These are phyloP conservation scores for Salvia rosmarinus DNA, from an alignment of 257 asterid genomes.

Conservation along the genomic window DNA sequence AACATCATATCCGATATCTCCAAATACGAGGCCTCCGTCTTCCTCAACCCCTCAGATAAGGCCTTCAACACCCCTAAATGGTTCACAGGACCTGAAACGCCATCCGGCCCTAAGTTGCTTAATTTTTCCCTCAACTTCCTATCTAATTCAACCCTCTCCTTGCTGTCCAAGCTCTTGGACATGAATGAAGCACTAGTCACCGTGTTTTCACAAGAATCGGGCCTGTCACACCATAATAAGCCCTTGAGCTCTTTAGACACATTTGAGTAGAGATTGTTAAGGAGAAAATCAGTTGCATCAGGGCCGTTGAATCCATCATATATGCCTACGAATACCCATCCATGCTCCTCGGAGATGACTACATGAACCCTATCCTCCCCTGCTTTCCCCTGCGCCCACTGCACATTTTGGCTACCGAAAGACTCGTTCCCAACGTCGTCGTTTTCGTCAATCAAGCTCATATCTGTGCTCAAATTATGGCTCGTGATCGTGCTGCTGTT, in stretches of 20 bases:
- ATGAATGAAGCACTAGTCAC: slow-evolving; percentile 16
- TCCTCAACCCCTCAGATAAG: slow-evolving; percentile 75
- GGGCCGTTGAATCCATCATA: slow-evolving; percentile 95
- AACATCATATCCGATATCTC: slow-evolving; percentile 84
- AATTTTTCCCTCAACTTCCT: slow-evolving; percentile 54
- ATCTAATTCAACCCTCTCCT: slow-evolving; percentile 48
- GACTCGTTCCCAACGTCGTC: slow-evolving; percentile 67
- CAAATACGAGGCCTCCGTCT: slow-evolving; percentile 76
- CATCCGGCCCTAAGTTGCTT: slow-evolving; percentile 47
- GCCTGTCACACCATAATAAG: slow-evolving; percentile 68
- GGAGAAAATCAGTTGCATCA: slow-evolving; percentile 87
- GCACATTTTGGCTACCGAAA: slow-evolving; percentile 74
- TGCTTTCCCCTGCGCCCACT: slow-evolving; percentile 99
- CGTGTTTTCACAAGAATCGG: slow-evolving; percentile 44
- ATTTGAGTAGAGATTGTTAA: slow-evolving; percentile 68
- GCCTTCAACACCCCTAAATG: slow-evolving; percentile 83
- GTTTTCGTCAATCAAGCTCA: slow-evolving; percentile 71
- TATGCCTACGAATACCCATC: slow-evolving; percentile 92
- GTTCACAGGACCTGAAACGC: slow-evolving; percentile 41
- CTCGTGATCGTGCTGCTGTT: slow-evolving; percentile 56
- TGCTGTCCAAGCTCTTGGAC: slow-evolving; percentile 48
- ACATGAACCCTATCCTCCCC: slow-evolving; percentile 94
- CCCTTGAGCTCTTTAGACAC: slow-evolving; percentile 85
- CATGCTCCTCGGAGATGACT: slow-evolving; percentile 84
- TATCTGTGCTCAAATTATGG: slow-evolving; percentile 59